Percentiles rank a stretch among this genome's conserved stretches.
Evolutionary conservation across 2,329 filamentous ascomycete species (phyloP).

Genomic region (Ceratocystis huliohia): DNA sequence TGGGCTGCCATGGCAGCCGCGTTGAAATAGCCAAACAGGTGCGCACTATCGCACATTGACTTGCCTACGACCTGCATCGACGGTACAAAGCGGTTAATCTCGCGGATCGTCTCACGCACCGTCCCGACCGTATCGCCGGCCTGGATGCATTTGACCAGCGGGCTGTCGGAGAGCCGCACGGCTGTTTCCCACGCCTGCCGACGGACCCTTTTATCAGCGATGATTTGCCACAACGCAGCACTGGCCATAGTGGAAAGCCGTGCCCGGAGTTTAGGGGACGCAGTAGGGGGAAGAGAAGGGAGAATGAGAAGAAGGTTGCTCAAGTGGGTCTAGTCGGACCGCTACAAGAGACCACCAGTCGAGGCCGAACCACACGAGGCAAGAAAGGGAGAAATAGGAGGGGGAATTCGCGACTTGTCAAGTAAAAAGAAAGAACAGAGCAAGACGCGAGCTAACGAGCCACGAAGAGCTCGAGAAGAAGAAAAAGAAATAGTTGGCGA

Average conservation of each 20-base stretch:
- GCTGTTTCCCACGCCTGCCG: constrained; percentile 21
- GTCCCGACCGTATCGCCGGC: constrained; percentile 20
- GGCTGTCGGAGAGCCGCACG: constrained; percentile 19
- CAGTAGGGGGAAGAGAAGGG: background rate
- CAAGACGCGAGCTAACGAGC: too few relatives aligned
- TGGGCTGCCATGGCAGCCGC: constrained; percentile 26
- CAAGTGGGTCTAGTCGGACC: background rate
- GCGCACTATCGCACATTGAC: constrained; percentile 28
- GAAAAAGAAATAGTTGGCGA: background rate
- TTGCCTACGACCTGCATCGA: constrained; percentile 29
- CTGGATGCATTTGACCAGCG: constrained; percentile 19
- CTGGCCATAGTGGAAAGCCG: constrained; percentile 20
- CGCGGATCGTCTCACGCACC: constrained; percentile 18
- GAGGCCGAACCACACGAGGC: too few relatives aligned
- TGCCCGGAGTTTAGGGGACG: background rate
- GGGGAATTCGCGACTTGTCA: too few relatives aligned
- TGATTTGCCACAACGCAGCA: constrained; percentile 19
- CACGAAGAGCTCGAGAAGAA: background rate
- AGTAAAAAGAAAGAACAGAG: too few relatives aligned
- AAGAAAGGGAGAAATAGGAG: too few relatives aligned
- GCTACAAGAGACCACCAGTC: background rate
- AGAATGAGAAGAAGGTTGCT: background rate
- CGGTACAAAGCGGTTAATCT: constrained; percentile 25
- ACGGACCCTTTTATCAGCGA: constrained; percentile 20
- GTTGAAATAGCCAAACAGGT: constrained; percentile 27